Base-by-base conservation (phyloP, 352 stramenopile species). In the Globisporangium paddicum region DNA sequence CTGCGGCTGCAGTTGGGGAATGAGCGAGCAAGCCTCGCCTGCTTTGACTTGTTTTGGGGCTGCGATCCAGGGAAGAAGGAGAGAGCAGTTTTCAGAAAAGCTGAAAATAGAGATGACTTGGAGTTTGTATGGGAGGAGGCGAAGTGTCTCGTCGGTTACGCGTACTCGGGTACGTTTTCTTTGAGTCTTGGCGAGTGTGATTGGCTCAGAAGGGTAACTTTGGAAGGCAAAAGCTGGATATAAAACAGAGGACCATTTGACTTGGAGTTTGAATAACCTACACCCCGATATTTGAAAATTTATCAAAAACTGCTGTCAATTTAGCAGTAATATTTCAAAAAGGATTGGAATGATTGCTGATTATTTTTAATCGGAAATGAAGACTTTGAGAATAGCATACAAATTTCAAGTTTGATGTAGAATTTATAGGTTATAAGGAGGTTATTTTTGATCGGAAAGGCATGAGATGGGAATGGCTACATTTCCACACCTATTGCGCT, bases 131-230 rank as follows among this genome's bases (percentile, higher is more conserved):
- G 26, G 25, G 26, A 14, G 25, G 23, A 13, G 45, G 45, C 45
- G 28, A 51, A 23, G 25, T 51, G 45, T 51, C 45, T 28, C 23
- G 25, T 51, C 46, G 26, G 46, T 53, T 53, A 38, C 46, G 46
- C 46, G 38, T 53, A 32, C 6, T 32, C 10, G 35, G 13, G 5
- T 41, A 18, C 10, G 11, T 41, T 19, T 41, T 41, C 35, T 14
- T 41, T 14, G 1, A 41, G 5, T 41, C n/a, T 41, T 7, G 11
- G 2, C 3, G 35, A 41, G 3, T n/a, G 35, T 6, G 35, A 41
- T 41, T 41, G 35, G 35, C 13, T 18, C 35, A 18, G 35, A 2
- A 40, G 10, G 11, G 35, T 40, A 40, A 16, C 28, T 32, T 32
- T 32, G n/a, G n/a, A n/a, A n/a, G n/a, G n/a, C n/a, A n/a, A n/a